Conservation (phyloP, 345 rosid species). For the Arabis hirsuta region DNA sequence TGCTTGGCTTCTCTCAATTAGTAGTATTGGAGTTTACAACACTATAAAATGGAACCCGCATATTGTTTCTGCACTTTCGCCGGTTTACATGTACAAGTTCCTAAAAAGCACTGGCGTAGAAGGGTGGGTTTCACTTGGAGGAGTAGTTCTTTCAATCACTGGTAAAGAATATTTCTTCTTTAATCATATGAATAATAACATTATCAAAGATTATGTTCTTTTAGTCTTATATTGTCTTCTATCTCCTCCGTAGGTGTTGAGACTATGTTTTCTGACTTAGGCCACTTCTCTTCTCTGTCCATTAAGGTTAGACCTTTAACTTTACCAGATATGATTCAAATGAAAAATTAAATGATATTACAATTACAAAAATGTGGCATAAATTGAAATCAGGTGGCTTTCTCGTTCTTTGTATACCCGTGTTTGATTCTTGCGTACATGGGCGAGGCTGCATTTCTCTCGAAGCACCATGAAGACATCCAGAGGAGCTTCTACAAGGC, state of each 20-base stretch:
- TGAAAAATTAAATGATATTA: background rate
- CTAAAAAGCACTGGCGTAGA: slow-evolving; percentile 65
- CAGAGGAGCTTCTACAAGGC: slow-evolving; percentile 86
- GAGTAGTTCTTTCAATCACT: slow-evolving; percentile 82
- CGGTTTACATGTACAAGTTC: slow-evolving; percentile 77
- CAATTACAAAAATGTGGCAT: slow-evolving; percentile 15
- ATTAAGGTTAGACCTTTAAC: slow-evolving; percentile 58
- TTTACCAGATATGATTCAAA: slow-evolving; percentile 10
- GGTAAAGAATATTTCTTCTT: slow-evolving; percentile 47
- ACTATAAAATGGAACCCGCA: slow-evolving; percentile 73
- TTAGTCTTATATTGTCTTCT: slow-evolving; percentile 11
- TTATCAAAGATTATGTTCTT: slow-evolving; percentile 8
- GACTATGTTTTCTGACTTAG: slow-evolving; percentile 83
- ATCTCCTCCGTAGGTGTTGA: slow-evolving; percentile 66
- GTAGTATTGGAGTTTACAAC: slow-evolving; percentile 77
- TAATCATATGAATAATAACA: too few species aligned
- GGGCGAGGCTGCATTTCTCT: slow-evolving; percentile 93
- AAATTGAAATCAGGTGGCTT: slow-evolving; percentile 63
- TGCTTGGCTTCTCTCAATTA: slow-evolving; percentile 75
- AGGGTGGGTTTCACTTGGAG: slow-evolving; percentile 94
- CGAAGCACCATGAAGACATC: slow-evolving; percentile 71
- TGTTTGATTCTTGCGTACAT: slow-evolving; percentile 86
- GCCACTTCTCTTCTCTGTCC: slow-evolving; percentile 84
- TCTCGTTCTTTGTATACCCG: slow-evolving; percentile 73
- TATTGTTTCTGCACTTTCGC: slow-evolving; percentile 76